Evolutionary conservation across 352 stramenopile genomes (phyloP).

Genomic region (Aphanomyces stellatus): DNA sequence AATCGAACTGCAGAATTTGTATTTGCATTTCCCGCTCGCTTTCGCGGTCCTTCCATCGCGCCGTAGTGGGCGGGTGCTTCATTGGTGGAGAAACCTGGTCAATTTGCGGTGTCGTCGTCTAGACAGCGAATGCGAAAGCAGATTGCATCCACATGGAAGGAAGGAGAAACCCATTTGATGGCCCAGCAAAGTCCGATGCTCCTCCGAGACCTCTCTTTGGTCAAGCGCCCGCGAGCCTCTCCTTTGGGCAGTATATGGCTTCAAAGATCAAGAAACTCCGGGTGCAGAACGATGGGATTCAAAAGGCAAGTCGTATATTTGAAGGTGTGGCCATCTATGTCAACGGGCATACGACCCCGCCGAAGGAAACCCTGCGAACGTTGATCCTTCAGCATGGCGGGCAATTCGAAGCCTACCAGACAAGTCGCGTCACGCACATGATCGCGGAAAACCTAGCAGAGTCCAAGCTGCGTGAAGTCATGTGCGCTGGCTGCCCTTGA

Average conservation of each 20-base stretch:
- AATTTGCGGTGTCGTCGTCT: too few species aligned
- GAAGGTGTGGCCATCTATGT: conserved; percentile 71
- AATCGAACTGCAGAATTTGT: too few species aligned
- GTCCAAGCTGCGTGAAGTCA: conserved; percentile 80
- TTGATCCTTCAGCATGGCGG: conserved; percentile 73
- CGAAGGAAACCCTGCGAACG: conserved; percentile 75
- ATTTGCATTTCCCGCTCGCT: too few species aligned
- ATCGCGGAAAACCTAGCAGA: conserved; percentile 74
- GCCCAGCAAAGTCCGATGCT: background rate
- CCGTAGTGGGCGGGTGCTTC: too few species aligned
- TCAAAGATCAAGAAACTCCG: conserved; percentile 89
- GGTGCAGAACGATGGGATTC: conserved; percentile 41
- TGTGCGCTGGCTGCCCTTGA: conserved; percentile 28
- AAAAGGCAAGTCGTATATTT: conserved; percentile 36
- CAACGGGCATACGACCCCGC: conserved; percentile 80
- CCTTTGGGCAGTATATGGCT: conserved; percentile 84
- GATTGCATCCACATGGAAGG: too few species aligned
- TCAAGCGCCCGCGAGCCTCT: conserved; percentile 17
- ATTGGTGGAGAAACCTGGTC: too few species aligned
- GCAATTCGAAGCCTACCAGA: conserved; percentile 86
- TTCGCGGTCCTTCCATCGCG: too few species aligned
- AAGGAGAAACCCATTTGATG: background rate
- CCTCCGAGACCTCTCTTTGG: background rate
- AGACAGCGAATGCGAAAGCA: too few species aligned
- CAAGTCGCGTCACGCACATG: conserved; percentile 76